Base-by-base conservation (phyloP, 2,329 filamentous ascomycete species). In the Chaetothyriales sp. region DNA sequence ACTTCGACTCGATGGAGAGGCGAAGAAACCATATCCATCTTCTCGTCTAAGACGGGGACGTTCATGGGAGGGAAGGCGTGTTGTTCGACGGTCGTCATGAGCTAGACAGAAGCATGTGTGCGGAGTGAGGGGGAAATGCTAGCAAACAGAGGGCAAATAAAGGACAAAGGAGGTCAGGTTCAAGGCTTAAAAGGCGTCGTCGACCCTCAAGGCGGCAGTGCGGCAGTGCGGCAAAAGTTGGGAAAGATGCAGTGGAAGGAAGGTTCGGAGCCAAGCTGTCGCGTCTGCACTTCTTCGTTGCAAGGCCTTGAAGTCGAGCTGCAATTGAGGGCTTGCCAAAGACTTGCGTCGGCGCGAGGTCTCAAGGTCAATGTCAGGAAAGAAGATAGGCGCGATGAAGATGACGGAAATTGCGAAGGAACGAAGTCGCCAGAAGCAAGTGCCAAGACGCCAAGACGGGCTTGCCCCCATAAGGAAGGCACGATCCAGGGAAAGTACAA, bases 11-110 rank as follows among this genome's bases (percentile, higher is more conserved):
- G 56, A 18, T 53, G 51, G 49, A 54, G 57, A 5, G 58, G 59
- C 10, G 58, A 58, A 10, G 54, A 55, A 19, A 51, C 54, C 48
- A 59, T 53, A 22, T 60, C 57, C 58, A 61, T 61, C 28, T 55
- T 50, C 46, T 60, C 58, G 47, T 59, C 58, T 28, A 54, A 49
- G 25, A 54, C 48, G 15, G 51, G 50, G 44, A 52, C 42, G 49
- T 58, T 53, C 49, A 60, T 49, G 9, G 32, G 32, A 15, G 32
- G 10, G 32, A 39, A 39, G 2, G 32, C 32, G 32, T 10, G 7
- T 39, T 15, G 32, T 39, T 15, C 10, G 32, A 39, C 10, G 32
- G 10, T 39, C 32, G 32, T 39, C 32, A 39, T 39, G 32, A 39
- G 32, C 32, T 39, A 39, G 32, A 12, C 32, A 39, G 8, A 39